Percentiles rank a stretch among this genome's conserved stretches.
Conservation (phyloP, 164 flowering plant genomes). For the Nymphaea thermarum region DNA sequence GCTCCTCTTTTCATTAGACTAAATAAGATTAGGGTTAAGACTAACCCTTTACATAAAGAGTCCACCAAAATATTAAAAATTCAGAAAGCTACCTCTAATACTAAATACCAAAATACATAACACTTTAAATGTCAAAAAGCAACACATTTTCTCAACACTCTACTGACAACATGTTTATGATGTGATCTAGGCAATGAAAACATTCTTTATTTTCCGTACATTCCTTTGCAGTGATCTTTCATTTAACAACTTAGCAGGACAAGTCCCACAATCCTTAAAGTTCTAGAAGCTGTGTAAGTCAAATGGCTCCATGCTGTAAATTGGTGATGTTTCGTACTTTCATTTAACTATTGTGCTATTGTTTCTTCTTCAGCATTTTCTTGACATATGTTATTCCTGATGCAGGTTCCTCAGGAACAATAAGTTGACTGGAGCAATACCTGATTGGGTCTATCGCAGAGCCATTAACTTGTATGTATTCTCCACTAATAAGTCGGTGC, state of each 20-base stretch:
- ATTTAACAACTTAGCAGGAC: neutral
- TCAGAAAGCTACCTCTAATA: too few relatives aligned
- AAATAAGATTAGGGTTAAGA: too few relatives aligned
- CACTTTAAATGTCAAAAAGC: too few relatives aligned
- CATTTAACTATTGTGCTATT: neutral
- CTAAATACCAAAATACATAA: too few relatives aligned
- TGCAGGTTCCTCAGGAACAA: neutral
- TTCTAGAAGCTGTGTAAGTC: neutral
- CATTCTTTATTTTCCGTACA: neutral
- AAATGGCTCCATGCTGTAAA: neutral
- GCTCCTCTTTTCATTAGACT: too few relatives aligned
- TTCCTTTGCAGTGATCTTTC: neutral
- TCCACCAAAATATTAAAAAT: too few relatives aligned
- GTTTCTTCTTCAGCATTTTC: neutral
- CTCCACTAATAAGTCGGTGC: neutral
- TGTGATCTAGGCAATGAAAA: neutral
- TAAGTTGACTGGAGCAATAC: neutral
- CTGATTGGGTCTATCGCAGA: neutral
- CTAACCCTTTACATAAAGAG: too few relatives aligned
- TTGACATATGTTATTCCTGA: neutral
- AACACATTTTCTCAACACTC: too few relatives aligned
- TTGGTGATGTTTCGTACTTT: neutral
- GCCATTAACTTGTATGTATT: neutral
- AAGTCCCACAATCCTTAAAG: neutral
- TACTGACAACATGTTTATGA: too few relatives aligned